Evolutionary conservation across 495 filamentous ascomycete species (phyloP), one percentile per base, ranked within the genome.

Genomic region (Aspergillus haitiensis): DNA sequence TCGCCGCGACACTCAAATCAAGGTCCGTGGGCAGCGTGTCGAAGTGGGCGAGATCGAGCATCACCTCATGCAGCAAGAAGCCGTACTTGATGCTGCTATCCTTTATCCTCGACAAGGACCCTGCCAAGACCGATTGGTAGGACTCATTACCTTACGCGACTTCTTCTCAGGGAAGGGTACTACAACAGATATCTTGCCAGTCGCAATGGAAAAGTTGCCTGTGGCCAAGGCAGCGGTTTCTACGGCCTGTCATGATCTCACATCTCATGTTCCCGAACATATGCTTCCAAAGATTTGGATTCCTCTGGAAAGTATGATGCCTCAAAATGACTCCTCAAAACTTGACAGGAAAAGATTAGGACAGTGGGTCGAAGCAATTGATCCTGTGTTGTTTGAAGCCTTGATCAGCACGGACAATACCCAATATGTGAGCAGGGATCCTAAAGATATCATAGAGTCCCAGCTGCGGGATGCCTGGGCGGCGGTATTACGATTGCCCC

Each of bases 1-100:
- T n/a, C 78, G 79, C 8, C 65, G 60, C 27, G 79, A 82, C 55
- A 65, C 67, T 13, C 75, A 79, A 39, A 68, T 82, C 46, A 82
- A 82, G 64, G 70, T 82, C 46, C 68, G 75, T 0, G 79, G 79
- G 16, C 60, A 78, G 56, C 68, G 76, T 27, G 72, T 82, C 32
- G 79, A 81, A 55, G 53, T 80, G 8, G 76, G 70, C 13, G 79
- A 81, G 33, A 70, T 78, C 13, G 77, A 74, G 33, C 47, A 57
- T 15, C 52, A 59, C 18, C 37, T 61, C 13, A 37, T 59, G 15
- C 56, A 59, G 31, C 56, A 46, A 32, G 56, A 59, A 1, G 15
- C 33, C 0, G 58, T 58, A 34, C 48, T 59, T 33, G 56, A 55
- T 42, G 62, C 57, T 16, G 35, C 66, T 6, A 63, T 63, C 16